A percentile compares a stretch with the other conserved stretches of the same genome.
Conservation (phyloP, 2,329 filamentous ascomycete genomes). For the Exutisphaerella laricina region DNA sequence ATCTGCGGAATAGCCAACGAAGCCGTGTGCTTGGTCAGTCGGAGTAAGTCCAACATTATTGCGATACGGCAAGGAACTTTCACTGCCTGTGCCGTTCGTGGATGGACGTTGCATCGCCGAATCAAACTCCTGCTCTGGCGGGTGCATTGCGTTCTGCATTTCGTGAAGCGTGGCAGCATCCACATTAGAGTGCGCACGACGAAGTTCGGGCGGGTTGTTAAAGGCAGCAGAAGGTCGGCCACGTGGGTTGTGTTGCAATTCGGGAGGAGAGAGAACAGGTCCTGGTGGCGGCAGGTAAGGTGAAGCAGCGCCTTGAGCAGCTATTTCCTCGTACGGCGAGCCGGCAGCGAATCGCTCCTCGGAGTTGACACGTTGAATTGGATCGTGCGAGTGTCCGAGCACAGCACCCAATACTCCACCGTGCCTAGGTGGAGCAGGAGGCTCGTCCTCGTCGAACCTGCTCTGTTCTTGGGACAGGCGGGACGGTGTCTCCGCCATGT, state of each 20-base stretch:
- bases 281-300: conserved; percentile 51
- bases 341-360: conserved; percentile 45
- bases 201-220: conserved; percentile 69
- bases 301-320: conserved; percentile 30
- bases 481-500: conserved; percentile 37
- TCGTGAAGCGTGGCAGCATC: conserved; percentile 77
- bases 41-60: conserved; percentile 32
- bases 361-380: conserved; percentile 44
- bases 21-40: conserved; percentile 31
- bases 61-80: conserved; percentile 12
- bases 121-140: conserved; percentile 24
- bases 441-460: conserved; percentile 30
- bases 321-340: conserved; percentile 48
- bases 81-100: conserved; percentile 4
- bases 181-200: conserved; percentile 75
- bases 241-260: conserved; percentile 69
- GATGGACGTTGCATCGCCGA: conserved; percentile 1
- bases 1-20: conserved; percentile 11
- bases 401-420: conserved; percentile 29
- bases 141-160: conserved; percentile 60
- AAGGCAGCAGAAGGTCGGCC: conserved; percentile 64
- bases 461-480: conserved; percentile 36
- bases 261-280: conserved; percentile 71
- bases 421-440: conserved; percentile 41
- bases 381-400: conserved; percentile 41